These are phyloP conservation scores for Heritiera littoralis DNA, from an alignment of 345 rosid species.

Conservation along the genomic window DNA sequence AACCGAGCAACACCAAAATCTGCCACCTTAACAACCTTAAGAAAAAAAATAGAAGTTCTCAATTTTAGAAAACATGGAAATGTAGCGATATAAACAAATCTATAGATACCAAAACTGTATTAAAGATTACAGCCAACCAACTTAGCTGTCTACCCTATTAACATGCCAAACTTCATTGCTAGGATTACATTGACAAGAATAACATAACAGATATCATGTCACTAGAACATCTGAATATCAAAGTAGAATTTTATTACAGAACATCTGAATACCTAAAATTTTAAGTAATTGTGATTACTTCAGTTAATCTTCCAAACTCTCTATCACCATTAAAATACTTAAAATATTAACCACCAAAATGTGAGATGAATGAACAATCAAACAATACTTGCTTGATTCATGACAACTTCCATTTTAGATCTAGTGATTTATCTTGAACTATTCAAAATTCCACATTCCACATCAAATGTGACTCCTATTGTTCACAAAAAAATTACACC, in stretches of 20 bases:
- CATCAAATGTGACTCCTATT: not conserved
- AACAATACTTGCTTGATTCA: not conserved
- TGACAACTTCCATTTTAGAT: not conserved
- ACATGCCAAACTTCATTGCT: not conserved
- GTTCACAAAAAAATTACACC: not conserved
- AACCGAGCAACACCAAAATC: constrained; percentile 85
- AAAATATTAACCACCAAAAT: not conserved
- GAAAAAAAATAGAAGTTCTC: constrained; percentile 17
- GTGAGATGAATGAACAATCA: not conserved
- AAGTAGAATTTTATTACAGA: no score
- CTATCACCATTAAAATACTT: not conserved
- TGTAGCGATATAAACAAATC: not conserved
- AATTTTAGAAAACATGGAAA: not conserved
- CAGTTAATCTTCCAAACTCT: constrained; percentile 2
- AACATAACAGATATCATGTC: not conserved
- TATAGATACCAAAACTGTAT: not conserved
- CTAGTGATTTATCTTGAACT: not conserved
- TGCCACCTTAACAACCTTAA: constrained; percentile 74
- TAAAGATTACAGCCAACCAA: not conserved
- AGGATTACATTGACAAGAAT: not conserved
- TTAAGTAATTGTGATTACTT: not conserved
- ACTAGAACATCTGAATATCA: no score
- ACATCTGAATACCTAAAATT: not conserved
- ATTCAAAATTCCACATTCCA: not conserved
- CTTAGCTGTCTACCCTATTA: constrained; percentile 19